These are phyloP conservation scores for Capronia coronata DNA, from an alignment of 2,329 filamentous ascomycete species.

Conservation along the genomic window DNA sequence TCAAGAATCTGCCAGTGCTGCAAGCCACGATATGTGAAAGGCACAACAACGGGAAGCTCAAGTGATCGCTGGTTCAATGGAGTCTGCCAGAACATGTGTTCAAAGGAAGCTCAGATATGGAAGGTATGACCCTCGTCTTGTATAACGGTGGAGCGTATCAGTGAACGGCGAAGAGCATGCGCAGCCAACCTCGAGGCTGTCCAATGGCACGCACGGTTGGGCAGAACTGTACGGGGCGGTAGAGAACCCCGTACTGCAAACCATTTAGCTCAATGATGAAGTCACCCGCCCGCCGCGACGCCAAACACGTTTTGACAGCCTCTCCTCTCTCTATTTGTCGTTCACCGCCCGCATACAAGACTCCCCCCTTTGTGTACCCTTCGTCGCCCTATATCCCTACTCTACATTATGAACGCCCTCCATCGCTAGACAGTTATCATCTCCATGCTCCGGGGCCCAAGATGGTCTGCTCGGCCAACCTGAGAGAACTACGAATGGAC, in stretches of 20 bases:
- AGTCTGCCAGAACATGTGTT: no score
- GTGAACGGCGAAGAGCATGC: neutral
- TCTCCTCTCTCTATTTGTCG: neutral
- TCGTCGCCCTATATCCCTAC: neutral
- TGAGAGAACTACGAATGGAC: slow-evolving; percentile 13
- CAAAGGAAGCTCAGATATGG: no score
- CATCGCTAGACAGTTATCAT: neutral
- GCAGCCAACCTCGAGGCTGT: neutral
- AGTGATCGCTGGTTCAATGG: no score
- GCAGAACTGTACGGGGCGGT: neutral
- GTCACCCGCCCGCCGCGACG: neutral
- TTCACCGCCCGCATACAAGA: neutral
- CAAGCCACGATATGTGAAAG: neutral
- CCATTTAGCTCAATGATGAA: neutral
- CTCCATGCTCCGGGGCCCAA: slow-evolving; percentile 16
- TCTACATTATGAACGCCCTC: neutral
- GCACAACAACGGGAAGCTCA: neutral
- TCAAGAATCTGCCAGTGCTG: slow-evolving; percentile 15
- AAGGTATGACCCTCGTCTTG: no score
- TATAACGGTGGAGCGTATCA: neutral
- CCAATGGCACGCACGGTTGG: neutral
- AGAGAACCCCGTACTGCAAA: neutral
- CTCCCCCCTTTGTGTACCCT: neutral
- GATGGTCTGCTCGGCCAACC: slow-evolving; percentile 16
- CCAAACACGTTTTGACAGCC: slow-evolving; percentile 1